Conservation (phyloP, 1,284 basidiomycete genomes). For the Ganoderma resinaceum region DNA sequence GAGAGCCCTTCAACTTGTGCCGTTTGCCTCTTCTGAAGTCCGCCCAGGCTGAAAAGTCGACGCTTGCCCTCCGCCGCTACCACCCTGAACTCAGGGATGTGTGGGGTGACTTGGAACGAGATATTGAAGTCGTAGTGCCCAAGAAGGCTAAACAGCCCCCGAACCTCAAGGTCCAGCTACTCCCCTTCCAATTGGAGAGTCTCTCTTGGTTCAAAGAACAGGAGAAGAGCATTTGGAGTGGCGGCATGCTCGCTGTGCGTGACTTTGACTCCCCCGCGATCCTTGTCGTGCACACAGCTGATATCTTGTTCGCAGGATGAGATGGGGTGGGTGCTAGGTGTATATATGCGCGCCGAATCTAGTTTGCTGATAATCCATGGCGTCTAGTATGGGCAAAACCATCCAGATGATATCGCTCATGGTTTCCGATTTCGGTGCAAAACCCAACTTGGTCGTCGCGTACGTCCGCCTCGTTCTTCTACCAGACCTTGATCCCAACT, state of each 20-base stretch:
- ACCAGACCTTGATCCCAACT: neutral
- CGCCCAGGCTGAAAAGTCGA: constrained; percentile 76
- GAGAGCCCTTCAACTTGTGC: neutral
- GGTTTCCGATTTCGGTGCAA: constrained; percentile 73
- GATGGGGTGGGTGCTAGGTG: constrained; percentile 70
- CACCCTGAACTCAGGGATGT: constrained; percentile 84
- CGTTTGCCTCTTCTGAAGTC: neutral
- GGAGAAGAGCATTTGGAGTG: constrained; percentile 87
- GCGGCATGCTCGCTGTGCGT: constrained; percentile 92
- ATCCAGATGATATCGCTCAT: constrained; percentile 96
- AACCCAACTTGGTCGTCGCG: constrained; percentile 93
- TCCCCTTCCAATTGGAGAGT: constrained; percentile 92
- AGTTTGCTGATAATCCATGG: constrained; percentile 20
- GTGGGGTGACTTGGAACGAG: constrained; percentile 87
- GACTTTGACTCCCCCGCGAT: constrained; percentile 7
- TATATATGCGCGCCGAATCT: neutral
- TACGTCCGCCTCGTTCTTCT: constrained; percentile 46
- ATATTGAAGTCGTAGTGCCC: constrained; percentile 70
- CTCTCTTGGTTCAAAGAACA: constrained; percentile 97
- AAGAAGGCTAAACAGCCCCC: constrained; percentile 80
- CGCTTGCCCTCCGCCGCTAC: constrained; percentile 66
- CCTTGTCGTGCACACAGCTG: neutral
- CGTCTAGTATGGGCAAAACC: constrained; percentile 93
- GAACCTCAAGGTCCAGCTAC: constrained; percentile 75
- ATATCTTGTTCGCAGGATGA: constrained; percentile 66